Evolutionary conservation across 2,329 filamentous ascomycete genomes (phyloP).

Genomic region (Fulvia fulva): DNA sequence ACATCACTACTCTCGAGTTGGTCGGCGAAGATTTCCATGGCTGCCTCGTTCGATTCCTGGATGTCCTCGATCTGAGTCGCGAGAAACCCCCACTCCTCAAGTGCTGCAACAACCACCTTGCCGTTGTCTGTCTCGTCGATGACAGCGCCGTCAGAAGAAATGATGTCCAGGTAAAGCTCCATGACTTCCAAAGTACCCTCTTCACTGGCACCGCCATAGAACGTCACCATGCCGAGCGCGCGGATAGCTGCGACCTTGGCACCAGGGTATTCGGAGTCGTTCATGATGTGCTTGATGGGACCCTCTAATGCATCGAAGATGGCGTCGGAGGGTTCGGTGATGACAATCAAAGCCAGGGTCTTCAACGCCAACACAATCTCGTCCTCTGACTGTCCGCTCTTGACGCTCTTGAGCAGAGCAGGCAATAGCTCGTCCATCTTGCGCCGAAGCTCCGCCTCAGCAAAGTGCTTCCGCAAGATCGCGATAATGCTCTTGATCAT

Average conservation of each 20-base stretch:
- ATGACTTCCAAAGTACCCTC: constrained; percentile 67
- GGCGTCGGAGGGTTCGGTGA: constrained; percentile 62
- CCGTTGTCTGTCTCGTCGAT: constrained; percentile 68
- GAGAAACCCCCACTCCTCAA: constrained; percentile 76
- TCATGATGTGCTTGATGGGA: constrained; percentile 59
- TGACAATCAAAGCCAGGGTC: constrained; percentile 65
- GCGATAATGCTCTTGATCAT: constrained; percentile 60
- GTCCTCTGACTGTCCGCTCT: constrained; percentile 61
- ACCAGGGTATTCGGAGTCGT: constrained; percentile 61
- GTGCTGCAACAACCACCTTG: constrained; percentile 66
- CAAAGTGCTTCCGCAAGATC: constrained; percentile 65
- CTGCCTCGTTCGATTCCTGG: constrained; percentile 64
- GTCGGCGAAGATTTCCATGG: constrained; percentile 77
- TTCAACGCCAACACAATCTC: constrained; percentile 69
- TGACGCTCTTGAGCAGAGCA: constrained; percentile 67
- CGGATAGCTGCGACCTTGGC: constrained; percentile 71
- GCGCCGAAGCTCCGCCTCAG: constrained; percentile 57
- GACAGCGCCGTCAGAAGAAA: constrained; percentile 72
- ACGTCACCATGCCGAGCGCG: constrained; percentile 65
- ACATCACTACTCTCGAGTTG: constrained; percentile 74
- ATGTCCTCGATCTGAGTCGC: constrained; percentile 74
- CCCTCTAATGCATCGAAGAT: constrained; percentile 61
- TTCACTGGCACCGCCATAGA: constrained; percentile 70
- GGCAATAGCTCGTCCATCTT: constrained; percentile 59
- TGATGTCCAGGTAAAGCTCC: constrained; percentile 70